phyloP scores from a whole-genome alignment of 495 filamentous ascomycete species.

The Rostrohypoxylon terebratum region DNA sequence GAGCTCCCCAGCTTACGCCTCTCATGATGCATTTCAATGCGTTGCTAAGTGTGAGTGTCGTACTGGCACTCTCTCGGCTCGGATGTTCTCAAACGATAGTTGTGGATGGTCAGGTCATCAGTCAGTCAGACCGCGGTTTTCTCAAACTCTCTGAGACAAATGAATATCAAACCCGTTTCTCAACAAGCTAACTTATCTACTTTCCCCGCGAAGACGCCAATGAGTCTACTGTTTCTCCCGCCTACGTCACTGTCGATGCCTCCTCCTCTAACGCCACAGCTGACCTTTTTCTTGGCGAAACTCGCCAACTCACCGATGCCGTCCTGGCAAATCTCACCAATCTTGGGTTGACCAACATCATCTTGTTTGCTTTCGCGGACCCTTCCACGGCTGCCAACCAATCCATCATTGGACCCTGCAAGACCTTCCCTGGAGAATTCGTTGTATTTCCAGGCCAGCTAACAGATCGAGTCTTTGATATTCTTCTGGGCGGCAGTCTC shows the following conservation, averaged over 20 bases:
- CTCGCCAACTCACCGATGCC: slow-evolving; percentile 56
- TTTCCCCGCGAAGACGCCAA: slow-evolving; percentile 41
- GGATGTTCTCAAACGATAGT: slow-evolving; percentile 46
- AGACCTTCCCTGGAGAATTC: slow-evolving; percentile 57
- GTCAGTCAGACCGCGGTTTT: slow-evolving; percentile 43
- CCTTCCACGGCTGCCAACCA: slow-evolving; percentile 32
- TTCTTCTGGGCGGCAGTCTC: slow-evolving; percentile 62
- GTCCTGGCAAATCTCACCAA: slow-evolving; percentile 54
- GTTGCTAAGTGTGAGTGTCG: slow-evolving; percentile 30
- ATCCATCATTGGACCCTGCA: slow-evolving; percentile 51
- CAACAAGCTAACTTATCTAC: slow-evolving; percentile 35
- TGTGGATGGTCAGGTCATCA: slow-evolving; percentile 42
- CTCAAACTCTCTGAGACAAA: slow-evolving; percentile 2
- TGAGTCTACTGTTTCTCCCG: slow-evolving; percentile 43
- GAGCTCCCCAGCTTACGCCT: slow-evolving; percentile 2
- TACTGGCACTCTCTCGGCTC: slow-evolving; percentile 21
- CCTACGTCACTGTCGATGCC: slow-evolving; percentile 39
- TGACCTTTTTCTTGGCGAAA: slow-evolving; percentile 56
- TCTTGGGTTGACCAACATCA: slow-evolving; percentile 47
- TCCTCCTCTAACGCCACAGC: slow-evolving; percentile 48
- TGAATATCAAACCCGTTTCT: slow-evolving; percentile 1
- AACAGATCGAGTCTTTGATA: slow-evolving; percentile 60
- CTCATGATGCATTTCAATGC: slow-evolving; percentile 34
- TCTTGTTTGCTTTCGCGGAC: slow-evolving; percentile 48
- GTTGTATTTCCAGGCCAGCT: slow-evolving; percentile 61